Evolutionary conservation across 2,329 filamentous ascomycete species (phyloP).

Genomic region (Didymella exigua): DNA sequence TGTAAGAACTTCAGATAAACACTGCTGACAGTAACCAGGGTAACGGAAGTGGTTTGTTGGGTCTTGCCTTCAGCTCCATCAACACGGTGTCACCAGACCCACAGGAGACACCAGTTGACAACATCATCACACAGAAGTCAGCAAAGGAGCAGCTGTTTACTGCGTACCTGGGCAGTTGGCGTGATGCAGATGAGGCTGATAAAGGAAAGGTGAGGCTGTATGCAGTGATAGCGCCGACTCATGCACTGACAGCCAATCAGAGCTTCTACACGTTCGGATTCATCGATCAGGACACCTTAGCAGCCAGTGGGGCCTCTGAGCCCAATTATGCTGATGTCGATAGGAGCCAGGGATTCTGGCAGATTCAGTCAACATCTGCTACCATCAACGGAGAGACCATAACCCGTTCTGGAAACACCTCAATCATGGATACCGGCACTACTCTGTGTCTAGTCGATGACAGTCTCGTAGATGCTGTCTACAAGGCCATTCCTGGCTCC

Average conservation of each 20-base stretch:
- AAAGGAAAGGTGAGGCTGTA: constrained; percentile 43
- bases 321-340: constrained; percentile 63
- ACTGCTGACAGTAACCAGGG: constrained; percentile 30
- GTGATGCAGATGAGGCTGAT: constrained; percentile 53
- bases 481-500: constrained; percentile 61
- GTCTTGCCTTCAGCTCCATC: constrained; percentile 68
- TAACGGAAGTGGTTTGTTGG: constrained; percentile 68
- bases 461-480: constrained; percentile 63
- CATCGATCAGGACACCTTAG: constrained; percentile 54
- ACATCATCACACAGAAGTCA: constrained; percentile 63
- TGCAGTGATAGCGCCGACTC: too few species aligned
- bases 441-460: constrained; percentile 66
- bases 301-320: constrained; percentile 58
- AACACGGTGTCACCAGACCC: constrained; percentile 64
- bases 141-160: constrained; percentile 63
- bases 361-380: constrained; percentile 59
- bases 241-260: not conserved
- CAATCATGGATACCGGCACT: constrained; percentile 71
- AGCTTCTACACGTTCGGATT: constrained; percentile 57
- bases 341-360: constrained; percentile 66
- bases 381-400: constrained; percentile 53
- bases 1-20: too few species aligned
- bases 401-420: constrained; percentile 32
- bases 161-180: constrained; percentile 63
- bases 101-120: constrained; percentile 69